These are phyloP conservation scores for Takakia lepidozioides DNA, from an alignment of 225 moss, liverwort and hornwort genomes.

Conservation along the genomic window DNA sequence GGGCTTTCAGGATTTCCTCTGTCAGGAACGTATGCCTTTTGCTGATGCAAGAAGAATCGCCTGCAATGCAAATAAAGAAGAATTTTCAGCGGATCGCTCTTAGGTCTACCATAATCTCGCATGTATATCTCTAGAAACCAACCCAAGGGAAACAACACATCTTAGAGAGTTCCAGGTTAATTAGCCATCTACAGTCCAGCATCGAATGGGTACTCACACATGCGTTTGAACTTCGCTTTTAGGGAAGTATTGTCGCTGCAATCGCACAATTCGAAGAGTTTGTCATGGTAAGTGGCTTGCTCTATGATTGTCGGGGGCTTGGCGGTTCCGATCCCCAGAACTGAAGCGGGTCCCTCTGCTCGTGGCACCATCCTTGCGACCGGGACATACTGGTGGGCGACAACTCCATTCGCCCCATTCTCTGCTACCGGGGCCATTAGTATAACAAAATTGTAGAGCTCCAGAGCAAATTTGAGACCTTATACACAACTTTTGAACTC, in stretches of 20 bases:
- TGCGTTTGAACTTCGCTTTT: conserved; percentile 3
- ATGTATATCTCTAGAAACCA: too few relatives aligned
- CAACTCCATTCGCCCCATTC: too few relatives aligned
- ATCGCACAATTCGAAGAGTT: conserved; percentile 1
- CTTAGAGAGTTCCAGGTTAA: too few relatives aligned
- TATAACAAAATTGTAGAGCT: too few relatives aligned
- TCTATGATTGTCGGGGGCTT: not conserved
- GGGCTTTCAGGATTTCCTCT: conserved; percentile 22
- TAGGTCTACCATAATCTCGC: too few relatives aligned
- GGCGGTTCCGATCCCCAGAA: not conserved
- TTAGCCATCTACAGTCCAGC: too few relatives aligned
- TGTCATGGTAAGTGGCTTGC: conserved; percentile 1
- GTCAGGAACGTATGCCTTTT: conserved; percentile 46
- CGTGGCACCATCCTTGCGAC: not conserved
- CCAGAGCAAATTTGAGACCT: too few relatives aligned
- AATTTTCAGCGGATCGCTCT: too few relatives aligned
- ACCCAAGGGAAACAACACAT: too few relatives aligned
- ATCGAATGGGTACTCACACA: conserved; percentile 1
- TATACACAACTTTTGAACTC: too few relatives aligned
- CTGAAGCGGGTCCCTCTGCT: not conserved
- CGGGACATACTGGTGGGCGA: too few relatives aligned
- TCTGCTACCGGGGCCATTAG: too few relatives aligned
- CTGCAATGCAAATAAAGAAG: conserved; percentile 16
- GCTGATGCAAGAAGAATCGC: conserved; percentile 32
- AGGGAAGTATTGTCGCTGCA: not conserved